A percentile compares a stretch with the other conserved stretches of the same genome.
These are phyloP conservation scores for Clitoria ternatea DNA, from an alignment of 306 rosid genomes.

Conservation along the genomic window DNA sequence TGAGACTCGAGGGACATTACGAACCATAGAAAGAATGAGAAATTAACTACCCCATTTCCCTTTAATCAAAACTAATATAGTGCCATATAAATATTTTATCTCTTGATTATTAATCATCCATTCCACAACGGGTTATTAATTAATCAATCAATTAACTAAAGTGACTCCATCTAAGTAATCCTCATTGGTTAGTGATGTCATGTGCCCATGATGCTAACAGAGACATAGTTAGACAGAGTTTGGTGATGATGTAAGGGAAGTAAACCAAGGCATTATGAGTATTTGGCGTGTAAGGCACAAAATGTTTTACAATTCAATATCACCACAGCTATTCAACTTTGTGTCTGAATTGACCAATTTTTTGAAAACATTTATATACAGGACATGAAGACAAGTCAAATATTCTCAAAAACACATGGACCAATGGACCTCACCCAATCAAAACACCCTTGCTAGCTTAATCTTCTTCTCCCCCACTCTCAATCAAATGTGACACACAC, in stretches of 20 bases:
- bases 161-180: background rate
- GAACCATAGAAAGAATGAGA: no score
- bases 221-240: conserved; percentile 22
- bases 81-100: background rate
- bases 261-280: conserved; percentile 32
- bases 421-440: background rate
- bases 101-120: background rate
- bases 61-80: no score
- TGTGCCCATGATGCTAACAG: conserved; percentile 16
- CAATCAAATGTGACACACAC: conserved; percentile 20
- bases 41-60: no score
- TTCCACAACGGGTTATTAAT: background rate
- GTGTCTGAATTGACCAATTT: conserved; percentile 29
- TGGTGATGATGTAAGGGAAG: conserved; percentile 24
- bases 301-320: conserved; percentile 33
- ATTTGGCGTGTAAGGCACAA: conserved; percentile 29
- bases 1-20: no score
- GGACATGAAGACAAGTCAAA: background rate
- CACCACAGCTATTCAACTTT: conserved; percentile 16
- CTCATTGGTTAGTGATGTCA: background rate
- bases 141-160: background rate
- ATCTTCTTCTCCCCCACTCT: background rate
- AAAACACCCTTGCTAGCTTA: background rate
- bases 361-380: background rate
- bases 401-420: conserved; percentile 27